Base-by-base conservation (phyloP, 1,284 basidiomycete genomes). In the Leccinum pachyderme region DNA sequence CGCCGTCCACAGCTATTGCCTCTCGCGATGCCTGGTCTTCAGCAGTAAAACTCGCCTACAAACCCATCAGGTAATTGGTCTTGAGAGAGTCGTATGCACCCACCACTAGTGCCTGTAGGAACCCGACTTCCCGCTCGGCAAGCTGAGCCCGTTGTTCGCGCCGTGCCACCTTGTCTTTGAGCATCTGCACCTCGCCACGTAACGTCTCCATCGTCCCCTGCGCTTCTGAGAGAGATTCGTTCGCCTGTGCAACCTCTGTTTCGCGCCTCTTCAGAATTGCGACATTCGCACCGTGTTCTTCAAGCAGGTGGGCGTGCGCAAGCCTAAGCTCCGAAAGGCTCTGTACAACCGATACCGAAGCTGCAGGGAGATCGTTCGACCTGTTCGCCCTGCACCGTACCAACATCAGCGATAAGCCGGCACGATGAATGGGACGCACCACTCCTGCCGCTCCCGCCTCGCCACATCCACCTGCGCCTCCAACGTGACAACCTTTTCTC, bases 401-500 rank as follows among this genome's bases (percentile, higher is more conserved):
- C 39, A 41, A 22, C 18, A 24, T 43, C 22, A 43, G 7, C 12
- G 12, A 43, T 13, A 43, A 24, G 22, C 7, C 27, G 12, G 28
- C 29, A 5, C 22, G 18, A 39, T 46, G 31, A 51, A 6, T n/a
- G 8, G 47, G 27, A 64, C 77, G 31, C 56, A 81, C 82, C 81
- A 82, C 51, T 77, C 76, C 60, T 83, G 80, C 52, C 86, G 72
- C 59, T 85, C 82, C 53, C 72, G 69, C 29, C 81, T 67, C 2
- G 77, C 77, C 1, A 81, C 81, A 27, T 85, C 81, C 6, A 88
- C 70, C 61, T 89, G 86, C 0, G 78, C 81, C 62, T 89, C 84
- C 28, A 87, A 68, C 46, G 72, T 72, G 2, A 81, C 80, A 0
- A 86, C 77, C 61, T 77, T 76, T 59, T 81, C 79, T 13, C 86